Evolutionary conservation across 495 filamentous ascomycete species (phyloP), one percentile per base, ranked within the genome.

Genomic region (Geoglossum glabrum): DNA sequence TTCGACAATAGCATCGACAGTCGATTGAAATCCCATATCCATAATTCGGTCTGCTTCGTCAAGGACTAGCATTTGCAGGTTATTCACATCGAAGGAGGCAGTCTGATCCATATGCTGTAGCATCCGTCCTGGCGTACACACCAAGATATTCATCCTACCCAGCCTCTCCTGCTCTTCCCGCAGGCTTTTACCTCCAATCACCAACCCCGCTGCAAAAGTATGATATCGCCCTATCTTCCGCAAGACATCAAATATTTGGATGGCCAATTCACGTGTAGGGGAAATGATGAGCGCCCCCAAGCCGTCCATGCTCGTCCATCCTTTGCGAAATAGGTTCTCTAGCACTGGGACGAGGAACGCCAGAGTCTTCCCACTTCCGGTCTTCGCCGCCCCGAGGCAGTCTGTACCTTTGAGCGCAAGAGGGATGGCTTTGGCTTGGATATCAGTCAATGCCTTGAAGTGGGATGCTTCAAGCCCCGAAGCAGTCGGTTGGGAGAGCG

Each of bases 1-100:
- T 55, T 92, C 87, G 33, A 99, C 70, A 43, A 99, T 90, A 3
- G 92, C 92, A 69, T 99, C 92, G 15, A 99, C 80, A 0, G 86
- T 85, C 15, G 77, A 74, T 67, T 95, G 85, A 67, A 99, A 99
- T 11, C 92, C 92, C 89, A 96, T 93, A 67, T 99, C 92, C 76
- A 99, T 78, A 62, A 97, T 96, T 31, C 92, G 79, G 66, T 99
- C 92, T 3, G 92, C 92, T 66, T 99, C 92, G 63, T 99, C 92
- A 60, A 99, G 74, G 4, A 97, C 92, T 30, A 99, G 74, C 67
- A 97, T 85, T 68, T 93, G 85, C 55, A 99, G 64, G 68, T 92
- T 94, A 62, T 86, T 82, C 40, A 92, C 83, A 56, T 93, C 88
- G 63, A 99, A 86, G 33, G 81, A 79, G 6, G 88, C 85, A 0